A percentile compares a stretch with the other conserved stretches of the same genome.
phyloP scores from a whole-genome alignment of 495 filamentous ascomycete genomes.

The Penicillium pancosmium region DNA sequence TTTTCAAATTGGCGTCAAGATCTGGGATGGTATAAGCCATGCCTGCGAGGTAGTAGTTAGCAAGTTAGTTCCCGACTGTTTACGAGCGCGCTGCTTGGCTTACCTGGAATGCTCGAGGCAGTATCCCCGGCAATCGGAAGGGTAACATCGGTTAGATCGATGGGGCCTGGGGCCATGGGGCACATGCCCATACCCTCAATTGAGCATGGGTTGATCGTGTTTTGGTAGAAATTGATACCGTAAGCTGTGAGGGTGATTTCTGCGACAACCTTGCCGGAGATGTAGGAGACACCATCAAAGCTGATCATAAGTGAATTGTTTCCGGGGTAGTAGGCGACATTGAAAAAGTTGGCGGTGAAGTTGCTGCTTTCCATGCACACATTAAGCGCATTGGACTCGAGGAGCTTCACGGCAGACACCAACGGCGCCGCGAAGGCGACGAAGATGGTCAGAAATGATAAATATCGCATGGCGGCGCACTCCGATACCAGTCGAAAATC shows the following conservation, averaged over 20 bases:
- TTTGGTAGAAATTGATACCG: conserved; percentile 67
- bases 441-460: conserved; percentile 43
- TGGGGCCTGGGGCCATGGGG: conserved; percentile 87
- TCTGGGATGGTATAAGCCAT: conserved; percentile 93
- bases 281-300: conserved; percentile 81
- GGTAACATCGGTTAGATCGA: conserved; percentile 70
- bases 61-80: not conserved
- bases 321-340: conserved; percentile 75
- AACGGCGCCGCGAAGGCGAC: conserved; percentile 44
- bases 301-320: conserved; percentile 73
- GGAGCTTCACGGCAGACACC: conserved; percentile 44
- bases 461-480: conserved; percentile 39
- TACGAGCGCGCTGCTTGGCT: conserved; percentile 13
- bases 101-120: conserved; percentile 68
- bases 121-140: conserved; percentile 60
- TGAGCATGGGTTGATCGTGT: conserved; percentile 76
- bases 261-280: conserved; percentile 82
- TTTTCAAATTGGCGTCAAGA: conserved; percentile 82
- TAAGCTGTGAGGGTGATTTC: conserved; percentile 79
- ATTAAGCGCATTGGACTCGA: conserved; percentile 77
- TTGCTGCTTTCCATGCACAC: conserved; percentile 76
- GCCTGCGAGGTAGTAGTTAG: conserved; percentile 28
- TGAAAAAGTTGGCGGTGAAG: conserved; percentile 83
- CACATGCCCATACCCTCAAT: conserved; percentile 75
- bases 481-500: conserved; percentile 8